Evolutionary conservation across 345 rosid genomes (phyloP).

Genomic region (Euclidium syriacum): DNA sequence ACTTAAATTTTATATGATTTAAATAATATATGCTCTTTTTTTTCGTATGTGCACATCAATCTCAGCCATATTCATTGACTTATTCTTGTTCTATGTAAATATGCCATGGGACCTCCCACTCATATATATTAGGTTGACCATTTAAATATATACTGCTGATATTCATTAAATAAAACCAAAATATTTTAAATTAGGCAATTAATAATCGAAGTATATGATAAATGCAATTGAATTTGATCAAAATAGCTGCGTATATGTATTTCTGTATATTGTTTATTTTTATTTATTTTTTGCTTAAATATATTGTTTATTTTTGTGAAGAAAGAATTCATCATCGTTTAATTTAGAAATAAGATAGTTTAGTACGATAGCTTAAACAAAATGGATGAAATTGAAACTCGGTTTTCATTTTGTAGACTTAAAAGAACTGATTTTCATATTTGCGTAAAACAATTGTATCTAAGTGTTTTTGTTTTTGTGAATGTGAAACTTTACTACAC

Average conservation of each 20-base stretch:
- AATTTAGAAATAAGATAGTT: neutral
- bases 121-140: slow-evolving; percentile 19
- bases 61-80: slow-evolving; percentile 32
- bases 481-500: no score
- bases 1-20: neutral
- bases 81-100: slow-evolving; percentile 26
- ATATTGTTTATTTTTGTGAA: neutral
- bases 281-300: no score
- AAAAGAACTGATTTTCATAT: no score
- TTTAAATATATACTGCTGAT: neutral
- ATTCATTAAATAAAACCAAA: neutral
- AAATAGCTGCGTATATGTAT: neutral
- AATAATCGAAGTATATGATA: neutral
- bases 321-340: neutral
- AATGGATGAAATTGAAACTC: neutral
- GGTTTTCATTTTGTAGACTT: neutral
- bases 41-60: slow-evolving; percentile 18
- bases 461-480: no score
- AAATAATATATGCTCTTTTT: slow-evolving; percentile 2
- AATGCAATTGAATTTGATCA: neutral
- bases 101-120: slow-evolving; percentile 36
- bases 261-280: neutral
- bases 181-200: neutral
- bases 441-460: no score
- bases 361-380: neutral